Evolutionary conservation across 768 basidiomycete genomes (phyloP), one percentile per base, ranked within the genome.

Genomic region (Nevesoporus exiguus): DNA sequence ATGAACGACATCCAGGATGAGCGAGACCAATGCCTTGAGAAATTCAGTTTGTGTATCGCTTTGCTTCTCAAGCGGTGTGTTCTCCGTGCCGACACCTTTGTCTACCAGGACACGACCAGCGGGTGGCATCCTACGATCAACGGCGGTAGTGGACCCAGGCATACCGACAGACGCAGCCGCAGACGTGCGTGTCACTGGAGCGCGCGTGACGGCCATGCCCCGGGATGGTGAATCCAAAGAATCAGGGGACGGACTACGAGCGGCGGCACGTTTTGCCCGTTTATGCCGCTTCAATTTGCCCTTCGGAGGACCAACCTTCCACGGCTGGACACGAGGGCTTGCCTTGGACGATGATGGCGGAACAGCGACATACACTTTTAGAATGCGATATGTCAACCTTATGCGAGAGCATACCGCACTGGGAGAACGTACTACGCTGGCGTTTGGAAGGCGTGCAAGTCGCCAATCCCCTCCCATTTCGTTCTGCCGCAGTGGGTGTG

Each of bases 271-370:
- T 30, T 50, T 45, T 2, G 25, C 41, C 17, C 33, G 57, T 29
- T 48, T 42, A 14, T 51, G 21, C 43, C 45, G 15, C 49, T n/a
- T 51, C 49, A 54, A 47, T n/a, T 33, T 42, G 1, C 40, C 55
- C 2, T 43, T 37, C 0, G 55, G 47, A 21, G 33, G 47, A 19
- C 55, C 39, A 7, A 42, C 1, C 14, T 41, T 49, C 5, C 1
- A 19, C 13, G 8, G 31, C 2, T 36, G 27, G 0, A 21, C 6
- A 2, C 5, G 9, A n/a, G 0, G 36, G 39, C 7, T 7, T 40
- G 13, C 3, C 10, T 22, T 25, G 40, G 19, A 31, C 4, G 27
- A 22, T 6, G 21, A 40, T 14, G 25, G 15, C 10, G 34, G 37
- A 29, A 49, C 30, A 3, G 27, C 49, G 8, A 29, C 15, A 30